Percentiles rank a stretch among this genome's conserved stretches.
phyloP scores from a whole-genome alignment of 2,329 filamentous ascomycete genomes.

The Botryotinia convoluta region DNA sequence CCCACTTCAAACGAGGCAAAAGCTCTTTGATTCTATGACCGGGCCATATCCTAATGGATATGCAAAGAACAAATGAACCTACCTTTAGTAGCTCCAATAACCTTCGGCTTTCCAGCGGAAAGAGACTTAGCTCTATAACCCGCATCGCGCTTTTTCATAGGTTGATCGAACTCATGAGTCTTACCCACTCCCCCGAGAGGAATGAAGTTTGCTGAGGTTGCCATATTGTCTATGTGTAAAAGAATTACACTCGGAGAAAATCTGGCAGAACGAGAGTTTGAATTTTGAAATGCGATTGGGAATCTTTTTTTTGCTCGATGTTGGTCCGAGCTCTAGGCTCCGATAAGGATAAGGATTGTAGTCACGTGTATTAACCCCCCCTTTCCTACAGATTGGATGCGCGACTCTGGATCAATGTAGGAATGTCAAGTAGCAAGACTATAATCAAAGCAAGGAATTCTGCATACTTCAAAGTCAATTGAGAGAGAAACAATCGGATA shows the following conservation, averaged over 20 bases:
- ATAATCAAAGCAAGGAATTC: neutral
- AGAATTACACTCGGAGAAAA: neutral
- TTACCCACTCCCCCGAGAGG: constrained; percentile 16
- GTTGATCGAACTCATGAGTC: constrained; percentile 12
- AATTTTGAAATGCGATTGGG: neutral
- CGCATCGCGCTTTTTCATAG: constrained; percentile 3
- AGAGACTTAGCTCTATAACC: constrained; percentile 11
- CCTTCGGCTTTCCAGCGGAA: constrained; percentile 5
- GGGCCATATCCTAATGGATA: neutral
- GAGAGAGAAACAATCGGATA: neutral
- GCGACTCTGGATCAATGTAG: neutral
- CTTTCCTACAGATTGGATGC: neutral
- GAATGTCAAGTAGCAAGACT: neutral
- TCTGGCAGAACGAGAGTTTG: neutral
- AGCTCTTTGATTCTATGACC: neutral
- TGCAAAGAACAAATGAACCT: neutral
- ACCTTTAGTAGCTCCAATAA: constrained; percentile 23
- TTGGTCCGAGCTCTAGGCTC: neutral
- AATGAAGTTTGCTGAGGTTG: constrained; percentile 23
- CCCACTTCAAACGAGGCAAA: neutral
- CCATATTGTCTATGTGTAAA: constrained; percentile 13
- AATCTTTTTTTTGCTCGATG: constrained; percentile 13
- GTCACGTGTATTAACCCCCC: neutral
- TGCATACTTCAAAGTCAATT: neutral
- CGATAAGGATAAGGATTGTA: constrained; percentile 16